phyloP scores from a whole-genome alignment of 2,329 filamentous ascomycete species.

The Aspergillus thermomutatus region DNA sequence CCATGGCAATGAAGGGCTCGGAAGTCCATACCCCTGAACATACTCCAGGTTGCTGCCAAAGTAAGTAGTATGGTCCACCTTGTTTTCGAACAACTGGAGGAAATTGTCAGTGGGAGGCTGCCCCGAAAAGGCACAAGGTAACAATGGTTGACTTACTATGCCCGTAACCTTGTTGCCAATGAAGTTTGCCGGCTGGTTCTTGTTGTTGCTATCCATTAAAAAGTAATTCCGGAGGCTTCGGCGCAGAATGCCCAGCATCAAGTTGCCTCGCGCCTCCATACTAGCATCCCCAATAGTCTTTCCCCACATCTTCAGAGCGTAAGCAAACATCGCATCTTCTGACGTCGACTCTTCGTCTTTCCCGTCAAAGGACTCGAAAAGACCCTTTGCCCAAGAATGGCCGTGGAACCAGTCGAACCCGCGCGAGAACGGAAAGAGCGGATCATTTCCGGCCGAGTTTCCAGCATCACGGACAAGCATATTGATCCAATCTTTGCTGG shows the following conservation, averaged over 20 bases:
- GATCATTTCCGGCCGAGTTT: constrained; percentile 69
- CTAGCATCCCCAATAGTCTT: constrained; percentile 68
- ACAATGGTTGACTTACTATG: constrained; percentile 41
- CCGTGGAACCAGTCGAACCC: constrained; percentile 93
- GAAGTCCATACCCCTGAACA: constrained; percentile 53
- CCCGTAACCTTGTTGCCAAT: constrained; percentile 70
- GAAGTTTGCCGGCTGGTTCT: constrained; percentile 70
- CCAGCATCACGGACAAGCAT: constrained; percentile 78
- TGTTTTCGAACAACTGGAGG: constrained; percentile 79
- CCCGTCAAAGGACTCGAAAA: constrained; percentile 53
- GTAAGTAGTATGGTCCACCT: constrained; percentile 88
- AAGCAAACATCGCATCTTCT: constrained; percentile 84
- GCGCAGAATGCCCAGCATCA: constrained; percentile 77
- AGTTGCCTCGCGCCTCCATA: constrained; percentile 77
- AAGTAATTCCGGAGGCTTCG: constrained; percentile 78
- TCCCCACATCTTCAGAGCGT: constrained; percentile 94
- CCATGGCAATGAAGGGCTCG: background rate
- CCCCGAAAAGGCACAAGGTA: background rate
- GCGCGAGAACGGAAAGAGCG: constrained; percentile 75
- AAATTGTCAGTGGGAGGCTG: constrained; percentile 24
- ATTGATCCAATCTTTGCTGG: constrained; percentile 78
- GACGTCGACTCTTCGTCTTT: constrained; percentile 73
- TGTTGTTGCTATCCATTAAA: constrained; percentile 69
- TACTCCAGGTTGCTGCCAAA: constrained; percentile 73
- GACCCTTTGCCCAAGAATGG: constrained; percentile 79